Evolutionary conservation across 805 yeast genomes (phyloP).

Genomic region (Candida manassasensis): DNA sequence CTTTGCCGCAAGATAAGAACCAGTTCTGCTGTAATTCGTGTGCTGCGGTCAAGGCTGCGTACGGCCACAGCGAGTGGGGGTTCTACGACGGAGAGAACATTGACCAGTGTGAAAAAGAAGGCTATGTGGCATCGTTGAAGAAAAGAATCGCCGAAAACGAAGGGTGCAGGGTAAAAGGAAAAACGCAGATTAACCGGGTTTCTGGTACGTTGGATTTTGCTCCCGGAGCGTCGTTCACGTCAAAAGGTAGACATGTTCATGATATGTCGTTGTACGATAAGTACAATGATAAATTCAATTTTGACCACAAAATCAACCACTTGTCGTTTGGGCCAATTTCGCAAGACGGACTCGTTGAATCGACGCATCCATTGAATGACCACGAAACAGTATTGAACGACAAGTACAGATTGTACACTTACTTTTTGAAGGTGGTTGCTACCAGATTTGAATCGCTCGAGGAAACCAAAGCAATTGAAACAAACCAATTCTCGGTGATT

Average conservation of each 20-base stretch:
- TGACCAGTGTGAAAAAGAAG: slow-evolving; percentile 87
- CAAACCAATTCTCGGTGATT: slow-evolving; percentile 89
- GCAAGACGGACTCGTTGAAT: slow-evolving; percentile 23
- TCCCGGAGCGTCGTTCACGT: slow-evolving; percentile 76
- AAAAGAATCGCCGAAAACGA: slow-evolving; percentile 53
- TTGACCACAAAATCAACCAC: slow-evolving; percentile 75
- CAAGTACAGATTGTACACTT: slow-evolving; percentile 64
- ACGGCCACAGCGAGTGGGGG: slow-evolving; percentile 76
- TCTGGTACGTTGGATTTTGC: slow-evolving; percentile 94
- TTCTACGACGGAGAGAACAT: slow-evolving; percentile 84
- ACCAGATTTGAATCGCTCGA: slow-evolving; percentile 74
- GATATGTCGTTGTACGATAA: slow-evolving; percentile 71
- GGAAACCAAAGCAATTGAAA: slow-evolving; percentile 50
- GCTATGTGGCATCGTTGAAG: slow-evolving; percentile 63
- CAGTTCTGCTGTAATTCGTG: slow-evolving; percentile 81
- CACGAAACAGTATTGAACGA: slow-evolving; percentile 33
- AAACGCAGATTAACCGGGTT: slow-evolving; percentile 74
- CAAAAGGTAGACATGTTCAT: slow-evolving; percentile 66
- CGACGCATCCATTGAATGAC: slow-evolving; percentile 69
- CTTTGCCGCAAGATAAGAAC: slow-evolving; percentile 52
- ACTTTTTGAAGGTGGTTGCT: slow-evolving; percentile 85
- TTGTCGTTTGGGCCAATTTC: slow-evolving; percentile 67
- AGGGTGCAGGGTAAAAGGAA: slow-evolving; percentile 86
- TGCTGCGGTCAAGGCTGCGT: slow-evolving; percentile 74
- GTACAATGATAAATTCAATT: slow-evolving; percentile 54